Conservation (phyloP, 129 eudicot species). For the Kitagawia praeruptora region DNA sequence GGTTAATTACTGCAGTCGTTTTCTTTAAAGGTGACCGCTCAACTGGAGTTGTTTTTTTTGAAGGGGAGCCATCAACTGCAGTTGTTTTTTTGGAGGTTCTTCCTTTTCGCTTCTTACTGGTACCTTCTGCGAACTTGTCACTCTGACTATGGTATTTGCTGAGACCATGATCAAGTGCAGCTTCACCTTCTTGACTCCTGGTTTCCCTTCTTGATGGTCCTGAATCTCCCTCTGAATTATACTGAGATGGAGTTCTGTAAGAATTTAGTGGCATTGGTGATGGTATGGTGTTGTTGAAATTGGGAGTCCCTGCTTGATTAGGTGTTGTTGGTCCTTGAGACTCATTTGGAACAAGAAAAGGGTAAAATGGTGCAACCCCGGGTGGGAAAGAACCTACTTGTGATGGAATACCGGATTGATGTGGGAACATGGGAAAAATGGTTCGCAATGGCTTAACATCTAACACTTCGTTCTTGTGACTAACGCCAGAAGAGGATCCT, state of each 20-base stretch:
- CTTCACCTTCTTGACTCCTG: conserved; percentile 2
- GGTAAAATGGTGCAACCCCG: conserved; percentile 62
- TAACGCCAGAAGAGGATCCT: conserved; percentile 31
- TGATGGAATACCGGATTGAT: conserved; percentile 5
- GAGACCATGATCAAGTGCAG: conserved; percentile 30
- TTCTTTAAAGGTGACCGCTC: too few species aligned
- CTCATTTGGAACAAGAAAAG: conserved; percentile 31
- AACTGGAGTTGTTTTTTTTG: conserved; percentile 1
- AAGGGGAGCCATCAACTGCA: neutral
- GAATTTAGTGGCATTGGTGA: conserved; percentile 65
- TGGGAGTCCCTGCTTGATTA: conserved; percentile 14
- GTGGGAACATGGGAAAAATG: conserved; percentile 62
- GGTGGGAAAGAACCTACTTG: conserved; percentile 60
- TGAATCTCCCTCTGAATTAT: conserved; percentile 39
- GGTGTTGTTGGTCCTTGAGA: conserved; percentile 15
- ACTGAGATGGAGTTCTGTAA: conserved; percentile 38
- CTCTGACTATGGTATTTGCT: conserved; percentile 29
- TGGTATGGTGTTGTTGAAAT: conserved; percentile 27
- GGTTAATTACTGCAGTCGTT: conserved; percentile 7
- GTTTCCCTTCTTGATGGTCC: conserved; percentile 29
- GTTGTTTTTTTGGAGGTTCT: neutral
- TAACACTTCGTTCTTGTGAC: conserved; percentile 52
- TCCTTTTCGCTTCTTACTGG: conserved; percentile 34
- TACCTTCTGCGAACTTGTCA: conserved; percentile 29
- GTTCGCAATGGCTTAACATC: conserved; percentile 61